Base-by-base conservation (phyloP, 1,284 basidiomycete genomes). In the Earliella scabrosa region DNA sequence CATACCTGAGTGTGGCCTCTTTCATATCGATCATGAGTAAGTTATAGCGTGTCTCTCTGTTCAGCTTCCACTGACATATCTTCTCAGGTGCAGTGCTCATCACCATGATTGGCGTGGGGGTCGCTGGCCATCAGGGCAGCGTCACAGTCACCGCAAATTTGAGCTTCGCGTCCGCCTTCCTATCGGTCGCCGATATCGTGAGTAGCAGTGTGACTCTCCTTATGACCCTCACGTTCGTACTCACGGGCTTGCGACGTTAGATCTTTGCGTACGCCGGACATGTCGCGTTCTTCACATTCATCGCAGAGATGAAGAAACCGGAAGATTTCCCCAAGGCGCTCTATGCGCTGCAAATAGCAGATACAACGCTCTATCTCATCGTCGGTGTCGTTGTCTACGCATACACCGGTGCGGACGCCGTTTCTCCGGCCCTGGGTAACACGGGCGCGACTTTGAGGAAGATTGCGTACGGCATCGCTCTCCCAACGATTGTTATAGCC, bases 161-260 rank as follows among this genome's bases (percentile, higher is more conserved):
- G 20, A 73, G 62, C 43, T 83, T 85, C 59, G 76, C 73, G 49
- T 71, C 77, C 26, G 82, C 77, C 9, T 83, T 83, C 65, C 62
- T 83, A 39, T 77, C 82, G 3, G 78, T 85, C 24, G 83, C 81
- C 2, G 79, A 82, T 61, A 80, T 82, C 38, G 80, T 81, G 56
- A 63, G 71, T 66, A 18, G 18, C 24, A 18, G 1, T 18, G 21
- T 35, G 16, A 13, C 18, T 1, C 35, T 26, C 36, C 31, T n/a
- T 43, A 21, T 11, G 11, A 5, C 24, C 23, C 40, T 23, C 24
- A 26, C 10, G 4, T 21, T 46, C 9, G 49, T 14, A 9, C 20
- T 13, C 29, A 4, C 11, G n/a, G n/a, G n/a, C n/a, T n/a, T n/a
- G n/a, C 3, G 23, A 5, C 11, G n/a, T 26, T 45, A 82, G 79